Base-by-base conservation (phyloP, 1,139 yeast genomes). In the Yarrowia galli region DNA sequence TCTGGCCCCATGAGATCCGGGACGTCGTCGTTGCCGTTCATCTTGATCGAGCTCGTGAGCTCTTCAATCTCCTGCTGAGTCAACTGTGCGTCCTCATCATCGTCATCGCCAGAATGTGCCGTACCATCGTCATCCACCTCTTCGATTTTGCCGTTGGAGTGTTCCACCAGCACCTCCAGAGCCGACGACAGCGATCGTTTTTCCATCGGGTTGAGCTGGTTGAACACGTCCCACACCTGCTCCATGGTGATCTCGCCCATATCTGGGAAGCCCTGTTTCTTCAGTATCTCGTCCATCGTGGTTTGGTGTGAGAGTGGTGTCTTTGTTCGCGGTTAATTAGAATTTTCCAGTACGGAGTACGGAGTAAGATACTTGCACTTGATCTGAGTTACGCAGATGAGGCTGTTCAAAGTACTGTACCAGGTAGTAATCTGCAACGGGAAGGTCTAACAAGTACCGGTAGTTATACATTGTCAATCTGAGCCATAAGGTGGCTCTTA, bases 261-360 rank as follows among this genome's bases (percentile, higher is more conserved):
- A n/a, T 61, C 66, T n/a, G 66, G 66, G 66, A 61, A 61, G 22
- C 56, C 66, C 54, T 43, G 64, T 32, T 58, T 58, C n/a, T 58
- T 42, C 22, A 43, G 28, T 8, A 58, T 58, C 64, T 58, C 38
- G 40, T 58, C 64, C 64, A 58, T 56, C 22, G 35, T 25, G 12
- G n/a, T 22, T 28, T 28, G 32, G 28, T 16, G 15, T 22, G 40
- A n/a, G 35, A 23, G 36, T 51, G 58, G 32, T 23, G 51, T 23
- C 5, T 25, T 25, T 46, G 10, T 25, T 46, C 16, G 51, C n/a
- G 35, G 20, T 25, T 46, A 46, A 46, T 46, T 46, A 46, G 35
- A 40, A 38, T 54, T 54, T 54, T 54, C 46, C 18, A 22, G 15
- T 12, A 28, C n/a, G n/a, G n/a, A n/a, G n/a, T n/a, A n/a, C n/a